Base-by-base conservation (phyloP, 2,329 filamentous ascomycete genomes). In the Colletotrichum cuscutae region DNA sequence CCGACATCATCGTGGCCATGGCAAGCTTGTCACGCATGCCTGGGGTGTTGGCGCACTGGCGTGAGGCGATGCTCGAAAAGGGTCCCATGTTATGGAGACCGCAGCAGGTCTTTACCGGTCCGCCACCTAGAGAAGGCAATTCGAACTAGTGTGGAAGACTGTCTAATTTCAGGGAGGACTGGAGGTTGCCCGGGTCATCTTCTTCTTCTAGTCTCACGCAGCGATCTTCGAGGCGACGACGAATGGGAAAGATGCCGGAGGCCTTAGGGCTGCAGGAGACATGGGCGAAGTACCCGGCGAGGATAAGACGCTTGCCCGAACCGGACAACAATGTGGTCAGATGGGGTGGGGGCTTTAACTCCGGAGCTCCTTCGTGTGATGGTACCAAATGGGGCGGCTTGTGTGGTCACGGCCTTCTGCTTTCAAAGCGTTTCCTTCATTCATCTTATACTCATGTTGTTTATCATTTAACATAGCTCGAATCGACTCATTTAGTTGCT, bases 21-120 rank as follows among this genome's bases (percentile, higher is more conserved):
- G 77, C 77, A 22, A 67, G 75, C 32, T 52, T 80, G 15, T 80
- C 78, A 5, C 68, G 79, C 53, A 73, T 75, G 4, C 69, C 77
- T 5, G 79, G 79, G 4, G 77, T 76, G 12, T 53, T 81, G 61
- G 79, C 79, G 37, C 79, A 80, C 60, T 80, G 79, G 79, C 78
- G 79, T 5, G 79, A 81, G 71, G 60, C 52, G 8, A 68, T 71
- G 68, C 62, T 79, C 76, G 78, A 65, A 76, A 79, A 75, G 73
- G 75, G 15, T 8, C 77, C 78, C 37, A 76, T 78, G 73, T 63
- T 80, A 5, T 80, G 78, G 79, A 73, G 79, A 19, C 78, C 79
- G 1, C 72, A 76, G 54, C 78, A 84, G 80, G 52, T 74, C 8
- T 73, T 73, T 35, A 65, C 72, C 7, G 70, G 70, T n/a, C 13